A percentile compares a stretch with the other conserved stretches of the same genome.
Conservation (phyloP, 2,329 filamentous ascomycete genomes). For the Colletotrichum cordylinicola region DNA sequence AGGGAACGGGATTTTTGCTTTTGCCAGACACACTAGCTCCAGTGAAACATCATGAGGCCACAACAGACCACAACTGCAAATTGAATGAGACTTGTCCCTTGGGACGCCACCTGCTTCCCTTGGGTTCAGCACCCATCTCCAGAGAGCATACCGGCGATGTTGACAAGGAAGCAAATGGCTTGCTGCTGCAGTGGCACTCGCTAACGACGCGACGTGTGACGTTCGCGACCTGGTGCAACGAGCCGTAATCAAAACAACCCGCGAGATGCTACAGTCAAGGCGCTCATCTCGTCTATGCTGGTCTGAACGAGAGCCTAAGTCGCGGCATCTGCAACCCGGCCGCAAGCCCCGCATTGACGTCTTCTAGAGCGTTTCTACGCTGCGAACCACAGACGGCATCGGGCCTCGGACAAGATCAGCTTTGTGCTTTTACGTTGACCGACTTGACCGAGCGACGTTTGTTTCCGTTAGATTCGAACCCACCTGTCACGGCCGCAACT, state of each 20-base stretch:
- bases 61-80: not conserved
- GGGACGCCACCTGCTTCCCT: not conserved
- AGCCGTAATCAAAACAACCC: not conserved
- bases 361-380: not conserved
- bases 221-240: not conserved
- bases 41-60: not conserved
- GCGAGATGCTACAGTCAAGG: not conserved
- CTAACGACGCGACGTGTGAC: not conserved
- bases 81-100: not conserved
- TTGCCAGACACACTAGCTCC: not conserved
- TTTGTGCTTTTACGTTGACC: not conserved
- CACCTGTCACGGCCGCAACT: not conserved
- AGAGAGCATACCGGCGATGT: not conserved
- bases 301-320: not conserved
- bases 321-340: not conserved
- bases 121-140: not conserved
- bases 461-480: not conserved
- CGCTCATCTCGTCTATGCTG: not conserved
- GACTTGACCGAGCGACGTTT: not conserved
- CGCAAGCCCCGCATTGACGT: not conserved
- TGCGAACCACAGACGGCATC: not conserved
- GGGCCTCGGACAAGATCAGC: not conserved
- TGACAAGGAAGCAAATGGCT: not conserved
- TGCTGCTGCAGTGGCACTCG: not conserved
- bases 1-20: not conserved